phyloP scores from a whole-genome alignment of 2,329 filamentous ascomycete genomes.

The Intubia oerlemansii region DNA sequence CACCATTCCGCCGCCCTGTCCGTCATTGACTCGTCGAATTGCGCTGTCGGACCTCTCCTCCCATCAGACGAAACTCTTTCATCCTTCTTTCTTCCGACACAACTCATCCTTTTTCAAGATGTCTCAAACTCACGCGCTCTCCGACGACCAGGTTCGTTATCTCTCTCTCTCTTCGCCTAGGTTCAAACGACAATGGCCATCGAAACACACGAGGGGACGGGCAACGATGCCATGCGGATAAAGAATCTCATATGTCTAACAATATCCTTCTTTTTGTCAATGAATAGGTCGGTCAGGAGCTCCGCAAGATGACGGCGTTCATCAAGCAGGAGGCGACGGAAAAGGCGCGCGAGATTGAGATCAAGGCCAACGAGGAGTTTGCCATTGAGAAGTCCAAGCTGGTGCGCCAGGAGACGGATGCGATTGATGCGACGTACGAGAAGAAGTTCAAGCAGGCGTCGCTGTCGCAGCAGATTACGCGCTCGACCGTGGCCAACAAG shows the following conservation, averaged over 20 bases:
- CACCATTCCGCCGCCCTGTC: too few relatives aligned
- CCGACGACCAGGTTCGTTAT: conserved; percentile 71
- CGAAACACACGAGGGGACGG: too few relatives aligned
- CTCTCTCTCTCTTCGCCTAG: too few relatives aligned
- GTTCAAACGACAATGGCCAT: too few relatives aligned
- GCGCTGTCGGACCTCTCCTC: too few relatives aligned
- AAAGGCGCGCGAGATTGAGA: conserved; percentile 90
- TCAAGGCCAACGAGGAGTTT: conserved; percentile 98
- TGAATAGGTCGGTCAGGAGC: conserved; percentile 75
- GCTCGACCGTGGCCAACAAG: conserved; percentile 91
- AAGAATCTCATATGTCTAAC: too few relatives aligned
- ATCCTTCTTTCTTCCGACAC: too few relatives aligned
- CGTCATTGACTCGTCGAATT: too few relatives aligned
- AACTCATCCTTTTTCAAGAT: too few relatives aligned
- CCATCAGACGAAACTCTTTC: too few relatives aligned
- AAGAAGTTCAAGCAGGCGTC: conserved; percentile 98
- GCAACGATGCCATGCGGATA: too few relatives aligned
- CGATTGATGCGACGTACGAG: conserved; percentile 84
- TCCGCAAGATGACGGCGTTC: conserved; percentile 99
- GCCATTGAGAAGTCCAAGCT: conserved; percentile 98
- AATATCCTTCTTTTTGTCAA: background rate
- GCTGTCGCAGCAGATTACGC: conserved; percentile 97
- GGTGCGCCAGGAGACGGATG: conserved; percentile 78
- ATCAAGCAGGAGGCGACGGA: conserved; percentile 97
- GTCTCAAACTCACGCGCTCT: conserved; percentile 90